Conservation (phyloP, 2,329 filamentous ascomycete species). For the Fusarium phyllophilum region DNA sequence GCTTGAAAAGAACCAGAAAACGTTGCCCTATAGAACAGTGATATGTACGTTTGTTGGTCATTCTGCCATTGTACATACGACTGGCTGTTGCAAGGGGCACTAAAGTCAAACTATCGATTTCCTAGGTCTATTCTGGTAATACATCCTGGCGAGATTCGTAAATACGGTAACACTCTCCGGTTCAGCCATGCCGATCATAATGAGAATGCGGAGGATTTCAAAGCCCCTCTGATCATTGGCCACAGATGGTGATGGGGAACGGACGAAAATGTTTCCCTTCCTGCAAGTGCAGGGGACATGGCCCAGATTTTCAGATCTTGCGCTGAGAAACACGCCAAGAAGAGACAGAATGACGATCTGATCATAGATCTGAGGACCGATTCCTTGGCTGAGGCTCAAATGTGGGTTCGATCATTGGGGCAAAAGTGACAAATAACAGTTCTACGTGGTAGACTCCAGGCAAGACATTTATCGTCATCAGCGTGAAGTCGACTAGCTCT, state of each 20-base stretch:
- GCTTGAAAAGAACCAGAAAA: neutral
- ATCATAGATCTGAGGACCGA: neutral
- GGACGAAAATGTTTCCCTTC: neutral
- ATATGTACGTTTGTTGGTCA: neutral
- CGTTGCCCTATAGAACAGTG: neutral
- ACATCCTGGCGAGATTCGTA: neutral
- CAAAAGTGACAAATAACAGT: neutral
- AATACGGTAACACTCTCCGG: neutral
- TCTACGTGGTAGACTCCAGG: neutral
- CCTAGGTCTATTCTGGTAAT: neutral
- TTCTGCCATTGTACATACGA: neutral
- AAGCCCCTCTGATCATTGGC: neutral
- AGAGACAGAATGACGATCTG: neutral
- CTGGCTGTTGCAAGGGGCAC: neutral
- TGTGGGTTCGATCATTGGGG: neutral
- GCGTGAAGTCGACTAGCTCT: neutral
- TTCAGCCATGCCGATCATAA: neutral
- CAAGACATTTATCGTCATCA: neutral
- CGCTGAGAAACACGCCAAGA: neutral
- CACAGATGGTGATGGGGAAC: neutral
- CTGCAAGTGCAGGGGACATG: neutral
- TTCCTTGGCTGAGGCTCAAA: neutral
- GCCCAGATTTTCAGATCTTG: neutral
- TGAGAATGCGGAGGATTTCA: slow-evolving; percentile 1
- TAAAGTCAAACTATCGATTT: slow-evolving; percentile 10